These are phyloP conservation scores for Fragaria nilgerrensis DNA, from an alignment of 306 rosid genomes.

Conservation along the genomic window DNA sequence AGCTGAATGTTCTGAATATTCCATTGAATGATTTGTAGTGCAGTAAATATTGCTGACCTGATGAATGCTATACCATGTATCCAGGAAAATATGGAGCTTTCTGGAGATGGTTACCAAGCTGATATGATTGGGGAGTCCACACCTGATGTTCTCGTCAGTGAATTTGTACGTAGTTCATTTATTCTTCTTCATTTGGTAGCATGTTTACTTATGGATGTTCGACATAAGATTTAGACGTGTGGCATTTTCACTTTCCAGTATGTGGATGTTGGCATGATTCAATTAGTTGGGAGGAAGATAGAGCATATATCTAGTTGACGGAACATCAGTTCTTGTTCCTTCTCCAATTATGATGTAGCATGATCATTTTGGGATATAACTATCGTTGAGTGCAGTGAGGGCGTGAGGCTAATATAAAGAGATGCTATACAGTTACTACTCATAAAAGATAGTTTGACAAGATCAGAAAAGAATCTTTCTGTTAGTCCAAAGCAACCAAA, in stretches of 20 bases:
- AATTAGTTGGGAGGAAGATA: background rate
- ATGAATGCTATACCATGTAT: constrained; percentile 32
- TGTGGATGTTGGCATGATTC: background rate
- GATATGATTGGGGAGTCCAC: constrained; percentile 93
- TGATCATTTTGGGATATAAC: background rate
- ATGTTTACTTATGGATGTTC: background rate
- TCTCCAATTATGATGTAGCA: background rate
- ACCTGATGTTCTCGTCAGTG: constrained; percentile 85
- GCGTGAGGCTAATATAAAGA: background rate
- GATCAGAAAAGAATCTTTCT: background rate
- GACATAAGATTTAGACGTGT: background rate
- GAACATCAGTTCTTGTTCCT: background rate
- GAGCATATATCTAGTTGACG: background rate
- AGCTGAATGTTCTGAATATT: background rate
- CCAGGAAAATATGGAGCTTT: constrained; percentile 78
- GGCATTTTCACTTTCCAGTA: background rate
- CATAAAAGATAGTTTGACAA: background rate
- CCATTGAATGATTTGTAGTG: background rate
- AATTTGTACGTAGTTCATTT: constrained; percentile 59
- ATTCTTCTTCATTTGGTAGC: background rate
- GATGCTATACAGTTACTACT: background rate
- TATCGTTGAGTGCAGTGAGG: background rate
- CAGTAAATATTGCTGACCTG: constrained; percentile 4
- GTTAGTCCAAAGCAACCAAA: background rate
- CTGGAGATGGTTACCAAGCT: constrained; percentile 73